Evolutionary conservation across 495 filamentous ascomycete species (phyloP).

Genomic region (Jackrogersella minutella): DNA sequence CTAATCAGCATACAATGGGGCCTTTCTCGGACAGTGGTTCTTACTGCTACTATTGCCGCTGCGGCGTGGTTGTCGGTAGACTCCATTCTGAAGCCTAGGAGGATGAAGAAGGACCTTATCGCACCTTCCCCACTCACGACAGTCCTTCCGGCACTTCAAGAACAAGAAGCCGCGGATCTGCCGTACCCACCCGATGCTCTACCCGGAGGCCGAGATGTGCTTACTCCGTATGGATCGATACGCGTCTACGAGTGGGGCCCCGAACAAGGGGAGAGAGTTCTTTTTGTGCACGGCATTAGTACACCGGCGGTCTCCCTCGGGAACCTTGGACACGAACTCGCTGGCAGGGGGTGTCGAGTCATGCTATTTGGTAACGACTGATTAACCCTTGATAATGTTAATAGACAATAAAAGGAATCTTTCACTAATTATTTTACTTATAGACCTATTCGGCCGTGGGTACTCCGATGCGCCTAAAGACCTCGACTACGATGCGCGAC

Average conservation of each 20-base stretch:
- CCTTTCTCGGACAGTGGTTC: not conserved
- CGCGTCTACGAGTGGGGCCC: constrained; percentile 82
- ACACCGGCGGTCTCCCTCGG: constrained; percentile 72
- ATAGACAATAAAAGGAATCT: not conserved
- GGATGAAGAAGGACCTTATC: constrained; percentile 36
- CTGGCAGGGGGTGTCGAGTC: constrained; percentile 70
- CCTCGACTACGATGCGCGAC: constrained; percentile 72
- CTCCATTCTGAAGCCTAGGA: constrained; percentile 29
- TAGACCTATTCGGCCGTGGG: constrained; percentile 80
- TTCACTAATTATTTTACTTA: not conserved
- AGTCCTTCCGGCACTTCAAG: constrained; percentile 21
- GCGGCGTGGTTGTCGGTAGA: not conserved
- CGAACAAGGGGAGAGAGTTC: constrained; percentile 68
- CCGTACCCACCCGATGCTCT: constrained; percentile 79
- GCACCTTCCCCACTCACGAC: constrained; percentile 45
- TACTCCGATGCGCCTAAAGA: constrained; percentile 75
- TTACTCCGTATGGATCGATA: constrained; percentile 73
- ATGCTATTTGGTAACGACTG: constrained; percentile 68
- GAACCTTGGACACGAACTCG: constrained; percentile 67
- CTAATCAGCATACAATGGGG: not conserved
- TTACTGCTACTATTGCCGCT: constrained; percentile 7
- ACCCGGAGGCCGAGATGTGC: constrained; percentile 74
- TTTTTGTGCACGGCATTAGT: constrained; percentile 78
- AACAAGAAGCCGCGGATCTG: constrained; percentile 55
- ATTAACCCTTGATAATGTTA: no score